Evolutionary conservation across 2,329 filamentous ascomycete species (phyloP), one percentile per base, ranked within the genome.

Genomic region (Aspergillus clavatus): DNA sequence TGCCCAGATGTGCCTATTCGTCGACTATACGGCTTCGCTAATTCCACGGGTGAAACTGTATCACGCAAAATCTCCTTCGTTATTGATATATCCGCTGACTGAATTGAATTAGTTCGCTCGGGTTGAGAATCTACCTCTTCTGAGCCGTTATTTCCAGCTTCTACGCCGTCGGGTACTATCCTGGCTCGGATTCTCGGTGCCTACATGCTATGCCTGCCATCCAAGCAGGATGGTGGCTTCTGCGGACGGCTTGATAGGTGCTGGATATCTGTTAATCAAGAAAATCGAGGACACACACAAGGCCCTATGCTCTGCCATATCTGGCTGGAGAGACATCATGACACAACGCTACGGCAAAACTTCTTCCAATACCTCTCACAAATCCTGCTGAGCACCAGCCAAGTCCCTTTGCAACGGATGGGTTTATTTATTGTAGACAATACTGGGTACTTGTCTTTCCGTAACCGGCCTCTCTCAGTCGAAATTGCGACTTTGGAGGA

Each of bases 401-500:
- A 54, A 19, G 52, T 50, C n/a, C 54, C 60, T 18, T 35, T 66
- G 16, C 61, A 60, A 7, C 48, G 54, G 6, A 69, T 70, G 40
- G 64, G 65, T 5, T 68, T 65, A 11, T 55, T 60, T 11, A 52
- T 50, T 16, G 51, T 69, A 10, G 51, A 64, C 37, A 36, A 56
- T 4, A 26, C 56, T 4, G 58, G 61, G 7, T 48, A 50, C 35
- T 40, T 62, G 18, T 14, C 7, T 1, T 40, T 61, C 14, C 29
- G 7, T 5, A 53, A 50, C 21, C 41, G 47, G 1, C 45, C 50
- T n/a, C 42, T 55, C 8, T 40, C 50, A 12, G 14, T 48, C 23
- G 43, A 52, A 21, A 28, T 52, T 6, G 44, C 46, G 16, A 14
- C 38, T 23, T 22, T 50, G 38, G 47, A 47, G 24, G 47, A 50